Base-by-base conservation (phyloP, 164 flowering plant species). In the Aristolochia californica region DNA sequence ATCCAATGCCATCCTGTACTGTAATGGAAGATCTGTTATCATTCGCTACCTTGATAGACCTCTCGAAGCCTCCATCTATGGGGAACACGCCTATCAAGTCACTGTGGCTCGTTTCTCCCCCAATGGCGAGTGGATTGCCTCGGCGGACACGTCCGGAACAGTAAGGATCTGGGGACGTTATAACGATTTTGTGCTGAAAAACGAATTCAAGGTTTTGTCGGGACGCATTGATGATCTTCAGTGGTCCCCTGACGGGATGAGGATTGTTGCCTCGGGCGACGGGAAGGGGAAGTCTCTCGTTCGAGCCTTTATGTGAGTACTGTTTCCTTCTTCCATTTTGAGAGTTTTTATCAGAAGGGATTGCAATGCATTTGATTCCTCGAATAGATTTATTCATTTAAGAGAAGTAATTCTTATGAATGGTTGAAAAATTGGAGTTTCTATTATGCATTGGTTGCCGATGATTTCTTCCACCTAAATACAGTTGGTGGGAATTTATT, bases 121-220 rank as follows among this genome's bases (percentile, higher is more conserved):
- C 54, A 93, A 89, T 62, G 96, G 93, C 17, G 99, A 93, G 77
- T 89, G 99, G 99, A 72, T 93, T 76, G 99, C 99, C 18, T 93
- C 99, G 13, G 99, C 88, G 11, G 99, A 93, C 58, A 95, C 76
- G 7, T 84, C 95, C 4, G 99, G 99, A 0, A 74, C 83, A 28
- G 95, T 93, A 10, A 72, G 95, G 75, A 84, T 93, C 73, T 93
- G 99, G 97, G 99, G 97, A 20, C 59, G 72, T 25, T 80, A 70
- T 64, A 79, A 79, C 60, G 95, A 81, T 1, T 78, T 72, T 56
- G 96, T 87, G 15, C 69, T 93, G 62, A 89, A 89, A 75, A 81
- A 83, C 52, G 99, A 89, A 73, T 93, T 85, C 66, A 75, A 77
- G 69, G 96, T 93, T 25, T 61, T 87, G 21, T 70, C 91, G 7